Evolutionary conservation across 192 early-diverging fungal species (phyloP), one percentile per base, ranked within the genome.

Genomic region (Tieghemiomyces parasiticus): DNA sequence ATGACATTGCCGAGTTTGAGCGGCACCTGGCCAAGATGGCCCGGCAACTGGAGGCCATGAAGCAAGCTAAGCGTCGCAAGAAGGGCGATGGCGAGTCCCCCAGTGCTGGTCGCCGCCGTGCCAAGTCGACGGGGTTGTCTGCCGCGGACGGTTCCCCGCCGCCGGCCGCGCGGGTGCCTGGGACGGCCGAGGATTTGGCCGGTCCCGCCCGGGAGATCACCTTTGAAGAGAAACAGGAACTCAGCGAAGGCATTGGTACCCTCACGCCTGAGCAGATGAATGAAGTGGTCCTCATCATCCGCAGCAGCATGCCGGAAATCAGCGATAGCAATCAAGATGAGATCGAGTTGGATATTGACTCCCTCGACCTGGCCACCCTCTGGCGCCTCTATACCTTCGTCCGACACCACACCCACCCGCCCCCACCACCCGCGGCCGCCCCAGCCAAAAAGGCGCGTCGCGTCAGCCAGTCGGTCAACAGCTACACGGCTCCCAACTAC

Each of bases 321-420:
- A 68, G 71, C 71, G 78, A 76, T 16, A 71, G 73, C n/a, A 79
- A 74, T 4, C 81, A 87, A 60, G 87, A 89, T 38, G 93, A 96
- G 69, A 90, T 97, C 60, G 93, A 96, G 66, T 76, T 98, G 63
- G 95, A 98, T 61, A 95, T 98, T 71, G 93, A 95, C 61, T 76
- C 88, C 0, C 73, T 96, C 47, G 87, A 90, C 67, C 80, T 83
- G 60, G 71, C 68, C 31, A 93, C 91, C 13, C 77, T 95, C 28
- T 87, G 80, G 67, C 78, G 81, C 65, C 72, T 98, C 44, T 92
- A 95, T 66, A 77, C 88, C 45, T 95, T 87, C 70, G 93, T 93
- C 8, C 80, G 75, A 28, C 77, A 76, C 24, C 68, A 74, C 42
- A 71, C 67, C 35, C 67, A 71, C 24, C 74, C 70, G 61, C 71